Base-by-base conservation (phyloP, 2,329 filamentous ascomycete species). In the Nemania sp. region DNA sequence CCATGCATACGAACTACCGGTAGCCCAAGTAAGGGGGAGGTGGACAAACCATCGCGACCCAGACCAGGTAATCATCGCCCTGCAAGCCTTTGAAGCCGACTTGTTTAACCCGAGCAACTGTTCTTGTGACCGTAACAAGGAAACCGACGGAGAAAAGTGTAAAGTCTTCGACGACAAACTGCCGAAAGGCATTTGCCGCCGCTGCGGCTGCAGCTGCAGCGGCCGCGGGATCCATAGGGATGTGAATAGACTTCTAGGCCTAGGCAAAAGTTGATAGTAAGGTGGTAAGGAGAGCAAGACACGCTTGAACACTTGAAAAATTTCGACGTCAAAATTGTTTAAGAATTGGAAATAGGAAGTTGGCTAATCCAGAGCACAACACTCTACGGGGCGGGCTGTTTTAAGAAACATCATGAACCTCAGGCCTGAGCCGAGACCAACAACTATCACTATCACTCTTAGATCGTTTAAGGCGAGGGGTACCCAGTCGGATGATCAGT, bases 11-110 rank as follows among this genome's bases (percentile, higher is more conserved):
- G 31, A 15, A 30, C 22, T n/a, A n/a, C n/a, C n/a, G n/a, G n/a
- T 15, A 46, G 20, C 17, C 5, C 22, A 37, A 20, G 36, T 41
- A 34, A 23, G 15, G 17, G 26, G 39, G 26, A 24, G 14, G 1
- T 42, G n/a, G 22, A 56, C 60, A 46, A 24, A 74, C 70, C 62
- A 69, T 57, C 36, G 66, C 72, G 12, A 72, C 12, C 64, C 67
- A 66, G 42, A 71, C 66, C 17, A 74, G 56, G 46, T 66, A 66
- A 58, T 75, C 72, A 43, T 75, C 72, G 8, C 61, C 52, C 43
- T 59, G 55, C 6, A 61, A 40, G 30, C 55, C 52, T 26, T 51
- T 58, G 12, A 53, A 42, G 11, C 58, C 58, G n/a, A 58, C 52
- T 24, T 60, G 55, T 20, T 46, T 55, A 12, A 62, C 39, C 14